phyloP scores from a whole-genome alignment of 352 stramenopile genomes.

The Paralagenidium karlingii region DNA sequence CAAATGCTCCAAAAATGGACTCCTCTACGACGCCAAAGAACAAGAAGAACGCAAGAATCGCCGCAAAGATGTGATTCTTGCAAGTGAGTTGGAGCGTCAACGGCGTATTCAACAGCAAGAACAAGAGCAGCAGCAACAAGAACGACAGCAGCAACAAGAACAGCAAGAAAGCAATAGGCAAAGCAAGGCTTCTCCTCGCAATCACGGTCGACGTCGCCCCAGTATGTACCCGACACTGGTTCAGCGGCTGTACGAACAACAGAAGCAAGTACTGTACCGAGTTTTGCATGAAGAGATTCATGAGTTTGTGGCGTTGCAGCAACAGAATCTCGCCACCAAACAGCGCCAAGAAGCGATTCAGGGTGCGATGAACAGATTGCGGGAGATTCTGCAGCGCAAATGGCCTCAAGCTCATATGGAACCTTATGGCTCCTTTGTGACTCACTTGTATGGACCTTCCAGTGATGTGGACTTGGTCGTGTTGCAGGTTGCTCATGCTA shows the following conservation, averaged over 20 bases:
- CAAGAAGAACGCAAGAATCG: constrained; percentile 61
- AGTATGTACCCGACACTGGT: no score
- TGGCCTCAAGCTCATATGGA: constrained; percentile 33
- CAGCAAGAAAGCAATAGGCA: neutral
- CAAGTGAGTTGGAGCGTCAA: constrained; percentile 60
- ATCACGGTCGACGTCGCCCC: neutral
- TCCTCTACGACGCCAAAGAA: constrained; percentile 66
- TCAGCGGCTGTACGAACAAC: constrained; percentile 70
- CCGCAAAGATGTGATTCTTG: constrained; percentile 44
- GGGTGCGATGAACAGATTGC: constrained; percentile 30
- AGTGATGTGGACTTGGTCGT: constrained; percentile 78
- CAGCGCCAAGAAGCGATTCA: constrained; percentile 24
- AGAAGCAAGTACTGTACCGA: constrained; percentile 61
- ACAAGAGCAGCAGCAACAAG: constrained; percentile 7
- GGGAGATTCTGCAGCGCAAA: constrained; percentile 32
- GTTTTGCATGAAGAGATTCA: constrained; percentile 71
- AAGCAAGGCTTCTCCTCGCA: no score
- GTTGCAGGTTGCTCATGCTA: constrained; percentile 30
- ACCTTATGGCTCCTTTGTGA: constrained; percentile 65
- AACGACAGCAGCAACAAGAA: constrained; percentile 7
- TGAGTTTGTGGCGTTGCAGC: constrained; percentile 34
- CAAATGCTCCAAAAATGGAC: constrained; percentile 49
- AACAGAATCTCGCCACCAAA: constrained; percentile 19
- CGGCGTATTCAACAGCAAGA: constrained; percentile 47
- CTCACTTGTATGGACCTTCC: constrained; percentile 35